Base-by-base conservation (phyloP, 495 filamentous ascomycete species). In the Chaetomium fimeti region DNA sequence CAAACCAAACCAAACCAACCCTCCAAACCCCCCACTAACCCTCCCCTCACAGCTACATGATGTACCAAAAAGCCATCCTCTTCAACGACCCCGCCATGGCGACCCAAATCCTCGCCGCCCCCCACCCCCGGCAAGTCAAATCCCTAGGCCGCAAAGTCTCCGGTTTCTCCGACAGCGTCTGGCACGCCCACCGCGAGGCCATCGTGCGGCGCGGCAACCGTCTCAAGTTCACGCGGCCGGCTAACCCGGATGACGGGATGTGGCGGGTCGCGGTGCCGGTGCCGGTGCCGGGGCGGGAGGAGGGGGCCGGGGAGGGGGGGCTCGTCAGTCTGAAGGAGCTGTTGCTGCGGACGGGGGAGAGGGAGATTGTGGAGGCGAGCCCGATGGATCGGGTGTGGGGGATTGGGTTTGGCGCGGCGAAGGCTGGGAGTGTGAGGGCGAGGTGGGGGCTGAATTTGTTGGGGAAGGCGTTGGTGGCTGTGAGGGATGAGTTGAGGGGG, bases 371-470 rank as follows among this genome's bases (percentile, higher is more conserved):
- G 3, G 88, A 89, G 76, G 86, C 86, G 52, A 78, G 78, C 63
- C 85, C 87, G 49, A 78, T 72, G 60, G 87, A 91, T 74, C 68
- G 77, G 28, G 82, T 89, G 60, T 91, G 88, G 88, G 88, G 88
- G 8, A 73, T 91, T 38, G 88, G 88, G 15, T 88, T 85, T 71
- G 73, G 66, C 2, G 79, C 78, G 36, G 74, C 68, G 29, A 77
- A 78, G 65, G 87, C 85, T 0, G 77, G 71, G 58, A 59, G 18
- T 11, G 82, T 76, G 64, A 66, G 70, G 22, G 66, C 38, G 47
- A 60, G 74, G 47, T 91, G 89, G 88, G 88, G 89, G 51, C 61
- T 82, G 75, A 91, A 91, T 75, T 70, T 90, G 63, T 69, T 91
- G 65, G 88, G 89, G 6, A 87, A 86, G 75, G 74, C 68, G 52